Conservation (phyloP, 805 yeast species). For the Metschnikowia arizonensis region DNA sequence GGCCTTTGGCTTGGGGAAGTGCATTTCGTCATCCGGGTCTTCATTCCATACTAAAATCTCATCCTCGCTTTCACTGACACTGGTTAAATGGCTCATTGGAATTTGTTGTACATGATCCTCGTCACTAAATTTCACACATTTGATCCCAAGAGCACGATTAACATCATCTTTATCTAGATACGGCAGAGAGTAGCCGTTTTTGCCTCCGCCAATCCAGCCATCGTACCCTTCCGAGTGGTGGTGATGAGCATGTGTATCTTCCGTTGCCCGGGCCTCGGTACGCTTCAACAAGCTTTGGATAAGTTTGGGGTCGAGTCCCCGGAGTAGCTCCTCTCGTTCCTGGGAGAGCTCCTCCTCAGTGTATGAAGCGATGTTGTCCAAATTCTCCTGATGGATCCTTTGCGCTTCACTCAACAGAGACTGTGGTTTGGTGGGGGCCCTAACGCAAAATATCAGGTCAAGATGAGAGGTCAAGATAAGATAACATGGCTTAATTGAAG, state of each 20-base stretch:
- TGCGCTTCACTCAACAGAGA: constrained; percentile 51
- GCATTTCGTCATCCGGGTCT: constrained; percentile 49
- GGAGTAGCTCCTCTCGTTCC: constrained; percentile 64
- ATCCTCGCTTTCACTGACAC: constrained; percentile 21
- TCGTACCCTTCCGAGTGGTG: constrained; percentile 39
- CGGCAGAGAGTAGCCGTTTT: constrained; percentile 34
- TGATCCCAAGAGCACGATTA: constrained; percentile 34
- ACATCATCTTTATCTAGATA: constrained; percentile 34
- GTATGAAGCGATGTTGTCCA: constrained; percentile 59
- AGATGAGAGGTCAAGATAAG: too few relatives aligned
- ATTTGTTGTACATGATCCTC: constrained; percentile 13
- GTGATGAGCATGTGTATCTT: constrained; percentile 24
- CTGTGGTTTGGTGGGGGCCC: background rate
- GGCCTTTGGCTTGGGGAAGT: constrained; percentile 56
- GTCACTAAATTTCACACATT: constrained; percentile 17
- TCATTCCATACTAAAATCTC: constrained; percentile 23
- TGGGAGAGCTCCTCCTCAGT: constrained; percentile 56
- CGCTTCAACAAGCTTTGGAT: constrained; percentile 54
- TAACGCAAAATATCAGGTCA: too few relatives aligned
- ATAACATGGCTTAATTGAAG: too few relatives aligned
- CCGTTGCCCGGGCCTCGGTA: constrained; percentile 45
- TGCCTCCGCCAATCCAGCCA: constrained; percentile 42
- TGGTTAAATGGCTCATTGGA: constrained; percentile 12
- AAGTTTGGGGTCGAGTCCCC: constrained; percentile 65
- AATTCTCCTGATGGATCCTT: constrained; percentile 71